These are phyloP conservation scores for Phytopythium chamaehyphon DNA, from an alignment of 352 stramenopile genomes.

Conservation along the genomic window DNA sequence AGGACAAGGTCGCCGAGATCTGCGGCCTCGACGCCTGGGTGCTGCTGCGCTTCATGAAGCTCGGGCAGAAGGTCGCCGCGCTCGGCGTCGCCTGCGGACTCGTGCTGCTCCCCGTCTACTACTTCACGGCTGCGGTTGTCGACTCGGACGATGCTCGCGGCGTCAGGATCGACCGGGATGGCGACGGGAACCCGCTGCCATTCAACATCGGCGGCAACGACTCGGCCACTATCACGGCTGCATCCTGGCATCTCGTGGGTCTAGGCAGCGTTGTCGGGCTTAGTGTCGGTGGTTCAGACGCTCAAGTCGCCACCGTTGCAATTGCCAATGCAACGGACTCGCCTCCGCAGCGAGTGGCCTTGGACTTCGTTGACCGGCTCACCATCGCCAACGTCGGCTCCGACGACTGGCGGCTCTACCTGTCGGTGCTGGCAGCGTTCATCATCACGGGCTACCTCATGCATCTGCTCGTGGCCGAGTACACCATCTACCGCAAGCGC, in stretches of 20 bases:
- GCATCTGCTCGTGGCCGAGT: constrained; percentile 50
- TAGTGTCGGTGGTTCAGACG: not conserved
- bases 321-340: constrained; percentile 16
- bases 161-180: constrained; percentile 18
- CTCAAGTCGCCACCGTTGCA: constrained; percentile 2
- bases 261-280: not conserved
- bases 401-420: constrained; percentile 60
- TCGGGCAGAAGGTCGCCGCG: constrained; percentile 61
- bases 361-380: constrained; percentile 64
- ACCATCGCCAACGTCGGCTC: constrained; percentile 65
- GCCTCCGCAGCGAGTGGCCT: constrained; percentile 22
- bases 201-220: constrained; percentile 8
- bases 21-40: constrained; percentile 72
- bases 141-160: constrained; percentile 14
- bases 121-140: constrained; percentile 34
- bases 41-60: constrained; percentile 69
- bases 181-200: constrained; percentile 18
- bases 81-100: constrained; percentile 49
- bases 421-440: constrained; percentile 52
- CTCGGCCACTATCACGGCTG: constrained; percentile 9
- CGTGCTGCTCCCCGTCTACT: constrained; percentile 71
- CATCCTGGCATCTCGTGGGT: not conserved
- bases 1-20: constrained; percentile 50
- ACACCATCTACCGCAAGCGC: constrained; percentile 52
- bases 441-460: constrained; percentile 50